Evolutionary conservation across 2,329 filamentous ascomycete genomes (phyloP).

Genomic region (Phyllosticta capitalensis): DNA sequence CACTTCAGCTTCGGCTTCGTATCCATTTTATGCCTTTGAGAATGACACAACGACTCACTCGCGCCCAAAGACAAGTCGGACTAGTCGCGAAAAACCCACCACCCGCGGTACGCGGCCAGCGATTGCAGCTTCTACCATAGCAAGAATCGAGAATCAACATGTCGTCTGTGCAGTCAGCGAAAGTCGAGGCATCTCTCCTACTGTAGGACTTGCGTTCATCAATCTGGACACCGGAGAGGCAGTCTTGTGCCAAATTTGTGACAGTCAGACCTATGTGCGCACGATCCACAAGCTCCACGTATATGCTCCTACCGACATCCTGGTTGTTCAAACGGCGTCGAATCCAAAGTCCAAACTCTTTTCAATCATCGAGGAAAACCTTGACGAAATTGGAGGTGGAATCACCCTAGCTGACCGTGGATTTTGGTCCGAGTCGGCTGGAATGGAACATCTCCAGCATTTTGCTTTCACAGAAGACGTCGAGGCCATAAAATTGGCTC

Average conservation of each 20-base stretch:
- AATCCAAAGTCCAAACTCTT: slow-evolving; percentile 64
- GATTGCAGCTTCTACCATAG: slow-evolving; percentile 49
- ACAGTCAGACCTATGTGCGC: slow-evolving; percentile 83
- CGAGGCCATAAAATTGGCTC: slow-evolving; percentile 68
- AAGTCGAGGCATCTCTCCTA: slow-evolving; percentile 75
- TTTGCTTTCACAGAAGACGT: slow-evolving; percentile 74
- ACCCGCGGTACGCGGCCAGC: slow-evolving; percentile 39
- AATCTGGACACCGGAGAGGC: slow-evolving; percentile 79
- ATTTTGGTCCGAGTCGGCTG: slow-evolving; percentile 73
- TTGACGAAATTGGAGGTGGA: slow-evolving; percentile 47
- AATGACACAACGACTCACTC: slow-evolving; percentile 29
- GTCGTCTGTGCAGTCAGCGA: slow-evolving; percentile 85
- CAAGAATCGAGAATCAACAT: slow-evolving; percentile 51
- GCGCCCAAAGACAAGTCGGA: slow-evolving; percentile 20
- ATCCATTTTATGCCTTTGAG: slow-evolving; percentile 25
- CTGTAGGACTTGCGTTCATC: slow-evolving; percentile 76
- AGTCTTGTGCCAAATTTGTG: slow-evolving; percentile 80
- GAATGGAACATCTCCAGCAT: slow-evolving; percentile 66
- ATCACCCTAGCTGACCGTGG: slow-evolving; percentile 61
- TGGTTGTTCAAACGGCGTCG: slow-evolving; percentile 66
- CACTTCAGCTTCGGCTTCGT: slow-evolving; percentile 24
- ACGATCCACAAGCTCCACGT: slow-evolving; percentile 81
- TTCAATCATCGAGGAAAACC: slow-evolving; percentile 62
- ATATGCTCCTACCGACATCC: slow-evolving; percentile 67
- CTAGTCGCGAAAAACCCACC: slow-evolving; percentile 28